phyloP scores from a whole-genome alignment of 805 yeast genomes.

The Scheffersomyces lignosus region DNA sequence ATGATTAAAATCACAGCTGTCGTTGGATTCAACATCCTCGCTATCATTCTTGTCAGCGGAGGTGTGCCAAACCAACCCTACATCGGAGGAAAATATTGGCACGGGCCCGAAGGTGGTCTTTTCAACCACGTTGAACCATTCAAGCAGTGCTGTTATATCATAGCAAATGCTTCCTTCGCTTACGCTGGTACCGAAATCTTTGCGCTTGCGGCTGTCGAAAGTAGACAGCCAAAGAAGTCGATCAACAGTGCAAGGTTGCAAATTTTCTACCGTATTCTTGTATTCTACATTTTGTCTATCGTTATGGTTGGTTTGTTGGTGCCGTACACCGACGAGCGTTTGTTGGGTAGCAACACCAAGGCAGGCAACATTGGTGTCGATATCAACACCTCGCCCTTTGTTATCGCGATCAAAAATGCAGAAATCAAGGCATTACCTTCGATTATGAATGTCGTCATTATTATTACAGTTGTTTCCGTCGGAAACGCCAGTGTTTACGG shows the following conservation, averaged over 20 bases:
- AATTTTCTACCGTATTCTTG: conserved; percentile 61
- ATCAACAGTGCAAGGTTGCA: conserved; percentile 66
- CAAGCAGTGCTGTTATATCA: conserved; percentile 61
- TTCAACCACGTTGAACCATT: conserved; percentile 42
- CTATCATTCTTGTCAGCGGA: conserved; percentile 57
- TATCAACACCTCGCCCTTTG: conserved; percentile 34
- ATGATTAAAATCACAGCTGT: conserved; percentile 57
- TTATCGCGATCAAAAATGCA: conserved; percentile 33
- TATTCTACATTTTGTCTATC: conserved; percentile 57
- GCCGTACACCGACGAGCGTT: conserved; percentile 19
- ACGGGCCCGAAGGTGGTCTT: conserved; percentile 52
- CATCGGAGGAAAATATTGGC: conserved; percentile 62
- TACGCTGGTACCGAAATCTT: conserved; percentile 67
- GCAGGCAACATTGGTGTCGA: conserved; percentile 16
- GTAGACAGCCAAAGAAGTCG: conserved; percentile 58
- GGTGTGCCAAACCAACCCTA: conserved; percentile 56
- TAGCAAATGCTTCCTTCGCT: conserved; percentile 63
- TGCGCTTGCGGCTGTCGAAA: conserved; percentile 69
- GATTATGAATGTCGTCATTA: conserved; percentile 30
- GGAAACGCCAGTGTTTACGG: conserved; percentile 35
- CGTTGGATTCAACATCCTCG: conserved; percentile 56
- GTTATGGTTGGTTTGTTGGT: conserved; percentile 59
- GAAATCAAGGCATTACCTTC: conserved; percentile 29
- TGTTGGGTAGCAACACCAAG: conserved; percentile 8
- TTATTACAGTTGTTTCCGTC: conserved; percentile 29